Evolutionary conservation across 345 rosid genomes (phyloP), one percentile per base, ranked within the genome.

Genomic region (Orychophragmus violaceus): DNA sequence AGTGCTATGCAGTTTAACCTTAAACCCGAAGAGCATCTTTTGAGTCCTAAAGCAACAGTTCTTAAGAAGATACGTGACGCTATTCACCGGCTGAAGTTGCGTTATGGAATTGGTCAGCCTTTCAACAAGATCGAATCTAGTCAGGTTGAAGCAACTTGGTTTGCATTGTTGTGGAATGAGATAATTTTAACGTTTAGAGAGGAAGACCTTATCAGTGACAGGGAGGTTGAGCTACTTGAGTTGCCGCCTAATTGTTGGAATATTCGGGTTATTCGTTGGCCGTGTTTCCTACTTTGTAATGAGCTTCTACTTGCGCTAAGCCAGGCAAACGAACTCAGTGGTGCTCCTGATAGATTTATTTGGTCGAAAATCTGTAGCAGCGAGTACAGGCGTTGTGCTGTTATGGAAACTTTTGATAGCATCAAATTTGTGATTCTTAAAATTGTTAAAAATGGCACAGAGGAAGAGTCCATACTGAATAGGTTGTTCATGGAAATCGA

Each of bases 111-210:
- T 50, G 96, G 98, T 66, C 87, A 71, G 77, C 83, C 85, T 59
- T 81, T 81, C 85, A 83, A 66, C 56, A 89, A 92, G 77, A 77
- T 92, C 1, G 98, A 89, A 70, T 92, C 96, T 25, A 86, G 71
- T 75, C 98, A 84, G 61, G 95, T 87, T 48, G 93, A 87, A 53
- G 89, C 97, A 6, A 82, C 89, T 8, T 81, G 83, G 81, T 92
- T 92, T 80, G 97, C 98, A 21, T 55, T 87, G 73, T 79, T 92
- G 58, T 92, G 98, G 98, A 92, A 92, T 78, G 95, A 86, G 81
- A 86, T 92, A 55, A 74, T 92, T 22, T 50, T 67, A 49, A 64
- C 82, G 30, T 87, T 92, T 76, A 80, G 91, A 79, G 98, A 92
- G 75, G 98, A 92, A 79, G 98, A 89, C 76, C 83, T 84, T 11